A percentile compares a stretch with the other conserved stretches of the same genome.
These are phyloP conservation scores for Nakazawaea laoshanensis DNA, from an alignment of 805 yeast species.

Conservation along the genomic window DNA sequence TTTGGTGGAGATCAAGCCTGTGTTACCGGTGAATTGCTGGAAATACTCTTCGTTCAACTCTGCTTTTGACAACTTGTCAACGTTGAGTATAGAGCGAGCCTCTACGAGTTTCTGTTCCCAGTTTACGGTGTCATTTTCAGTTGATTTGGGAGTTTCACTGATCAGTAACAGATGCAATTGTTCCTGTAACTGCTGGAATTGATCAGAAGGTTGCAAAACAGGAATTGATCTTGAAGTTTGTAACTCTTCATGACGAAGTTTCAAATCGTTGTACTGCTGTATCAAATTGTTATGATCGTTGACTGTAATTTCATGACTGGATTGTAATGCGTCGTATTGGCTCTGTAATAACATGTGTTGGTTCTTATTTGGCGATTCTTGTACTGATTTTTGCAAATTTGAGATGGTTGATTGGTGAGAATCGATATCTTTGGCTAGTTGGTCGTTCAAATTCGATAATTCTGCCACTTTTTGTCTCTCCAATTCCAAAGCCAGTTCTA, in stretches of 20 bases:
- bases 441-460: constrained; percentile 3
- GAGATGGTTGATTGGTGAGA: background rate
- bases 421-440: background rate
- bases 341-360: constrained; percentile 5
- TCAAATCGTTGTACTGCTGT: constrained; percentile 1
- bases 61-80: constrained; percentile 9
- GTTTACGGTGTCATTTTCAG: constrained; percentile 26
- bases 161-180: background rate
- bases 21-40: constrained; percentile 11
- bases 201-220: too few species aligned
- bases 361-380: constrained; percentile 7
- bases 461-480: constrained; percentile 11
- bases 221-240: too few species aligned
- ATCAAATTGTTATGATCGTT: constrained; percentile 4
- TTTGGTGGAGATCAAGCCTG: constrained; percentile 39
- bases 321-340: constrained; percentile 9
- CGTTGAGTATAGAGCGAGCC: constrained; percentile 23
- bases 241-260: background rate
- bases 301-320: constrained; percentile 3
- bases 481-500: constrained; percentile 20
- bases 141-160: constrained; percentile 20
- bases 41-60: constrained; percentile 13
- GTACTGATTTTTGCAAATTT: background rate
- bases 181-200: background rate
- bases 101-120: constrained; percentile 48